Percentiles rank a stretch among this genome's conserved stretches.
phyloP scores from a whole-genome alignment of 169 alveolate species.

The Neospora caninum region DNA sequence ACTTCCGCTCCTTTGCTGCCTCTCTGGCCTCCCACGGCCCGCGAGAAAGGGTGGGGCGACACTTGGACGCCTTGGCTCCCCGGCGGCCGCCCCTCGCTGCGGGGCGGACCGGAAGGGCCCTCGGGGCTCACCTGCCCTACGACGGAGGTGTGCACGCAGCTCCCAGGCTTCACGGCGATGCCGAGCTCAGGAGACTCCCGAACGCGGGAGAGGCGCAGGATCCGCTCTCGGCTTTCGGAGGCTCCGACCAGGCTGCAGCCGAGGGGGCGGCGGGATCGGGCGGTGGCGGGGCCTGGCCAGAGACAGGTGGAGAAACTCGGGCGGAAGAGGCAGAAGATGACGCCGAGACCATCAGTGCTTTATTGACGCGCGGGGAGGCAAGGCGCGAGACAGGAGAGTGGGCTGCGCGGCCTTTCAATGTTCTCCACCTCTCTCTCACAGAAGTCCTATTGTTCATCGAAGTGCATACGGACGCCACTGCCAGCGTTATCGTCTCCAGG shows the following conservation, averaged over 20 bases:
- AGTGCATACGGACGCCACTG: slow-evolving; percentile 55
- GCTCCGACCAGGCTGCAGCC: too few species aligned
- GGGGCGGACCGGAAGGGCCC: too few species aligned
- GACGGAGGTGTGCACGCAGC: too few species aligned
- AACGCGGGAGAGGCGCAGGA: neutral
- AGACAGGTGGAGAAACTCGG: neutral
- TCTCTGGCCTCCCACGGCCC: neutral
- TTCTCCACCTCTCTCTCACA: slow-evolving; percentile 50
- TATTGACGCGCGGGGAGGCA: neutral
- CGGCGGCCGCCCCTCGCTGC: too few species aligned
- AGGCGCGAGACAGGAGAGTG: neutral
- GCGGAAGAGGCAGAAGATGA: neutral
- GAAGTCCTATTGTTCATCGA: slow-evolving; percentile 60
- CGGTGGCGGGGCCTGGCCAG: neutral
- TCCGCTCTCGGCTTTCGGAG: too few species aligned
- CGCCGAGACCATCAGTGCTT: neutral
- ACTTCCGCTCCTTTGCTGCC: neutral
- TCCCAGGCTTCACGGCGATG: too few species aligned
- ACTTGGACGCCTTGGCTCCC: too few species aligned
- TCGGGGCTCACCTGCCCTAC: too few species aligned
- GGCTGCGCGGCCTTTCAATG: neutral
- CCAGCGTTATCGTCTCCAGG: slow-evolving; percentile 42
- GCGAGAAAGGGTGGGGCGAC: neutral
- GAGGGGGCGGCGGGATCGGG: too few species aligned
- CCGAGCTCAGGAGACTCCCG: neutral